Conservation (phyloP, 345 rosid species). For the Brassica incana region DNA sequence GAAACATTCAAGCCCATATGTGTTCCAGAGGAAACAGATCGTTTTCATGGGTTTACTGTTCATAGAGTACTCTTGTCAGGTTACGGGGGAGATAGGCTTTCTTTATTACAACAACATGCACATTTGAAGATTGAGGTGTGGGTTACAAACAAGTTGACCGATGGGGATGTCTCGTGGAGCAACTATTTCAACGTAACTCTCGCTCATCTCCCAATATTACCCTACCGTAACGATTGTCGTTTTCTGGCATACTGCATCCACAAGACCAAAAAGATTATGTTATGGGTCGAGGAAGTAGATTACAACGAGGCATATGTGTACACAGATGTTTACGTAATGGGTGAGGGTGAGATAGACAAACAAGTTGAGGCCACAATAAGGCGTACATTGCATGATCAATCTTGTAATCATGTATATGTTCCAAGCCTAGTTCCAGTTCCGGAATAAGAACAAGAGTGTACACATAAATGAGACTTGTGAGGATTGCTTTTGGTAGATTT, state of each 20-base stretch:
- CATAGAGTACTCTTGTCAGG: neutral
- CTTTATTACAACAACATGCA: neutral
- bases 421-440: neutral
- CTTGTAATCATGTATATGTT: neutral
- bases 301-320: neutral
- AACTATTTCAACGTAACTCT: neutral
- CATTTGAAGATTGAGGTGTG: neutral
- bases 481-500: too few species aligned
- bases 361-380: neutral
- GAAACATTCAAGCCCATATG: neutral
- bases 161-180: conserved; percentile 7
- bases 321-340: neutral
- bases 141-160: conserved; percentile 8
- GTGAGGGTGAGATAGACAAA: neutral
- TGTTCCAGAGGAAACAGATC: neutral
- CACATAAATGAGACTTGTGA: too few species aligned
- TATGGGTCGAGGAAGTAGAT: neutral
- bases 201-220: neutral
- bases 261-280: conserved; percentile 1
- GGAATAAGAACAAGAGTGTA: neutral
- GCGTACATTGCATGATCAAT: neutral
- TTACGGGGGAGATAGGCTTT: neutral
- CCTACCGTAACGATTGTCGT: neutral
- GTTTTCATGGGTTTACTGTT: neutral
- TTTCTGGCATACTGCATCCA: neutral